These are phyloP conservation scores for Huntiella decipiens DNA, from an alignment of 2,329 filamentous ascomycete genomes.

Conservation along the genomic window DNA sequence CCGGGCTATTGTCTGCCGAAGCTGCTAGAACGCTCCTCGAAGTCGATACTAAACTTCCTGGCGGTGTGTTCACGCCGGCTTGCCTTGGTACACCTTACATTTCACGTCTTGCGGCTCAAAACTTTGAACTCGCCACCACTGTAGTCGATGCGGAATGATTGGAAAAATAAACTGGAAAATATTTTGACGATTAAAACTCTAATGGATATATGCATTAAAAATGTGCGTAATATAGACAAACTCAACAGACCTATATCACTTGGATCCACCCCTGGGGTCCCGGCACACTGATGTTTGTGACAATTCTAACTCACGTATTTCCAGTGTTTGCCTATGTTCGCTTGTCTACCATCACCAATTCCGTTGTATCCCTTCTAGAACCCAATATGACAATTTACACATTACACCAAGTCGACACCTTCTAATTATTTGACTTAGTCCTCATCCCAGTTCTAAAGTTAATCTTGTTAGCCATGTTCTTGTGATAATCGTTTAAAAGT, in stretches of 20 bases:
- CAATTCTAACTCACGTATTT: slow-evolving; percentile 7
- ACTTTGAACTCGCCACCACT: slow-evolving; percentile 42
- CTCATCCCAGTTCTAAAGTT: slow-evolving; percentile 40
- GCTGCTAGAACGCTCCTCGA: slow-evolving; percentile 47
- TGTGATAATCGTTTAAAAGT: neutral
- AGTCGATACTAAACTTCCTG: slow-evolving; percentile 39
- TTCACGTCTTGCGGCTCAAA: slow-evolving; percentile 39
- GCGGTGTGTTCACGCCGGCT: slow-evolving; percentile 54
- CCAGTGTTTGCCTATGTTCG: slow-evolving; percentile 1
- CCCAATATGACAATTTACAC: slow-evolving; percentile 11
- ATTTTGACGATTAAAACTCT: slow-evolving; percentile 7
- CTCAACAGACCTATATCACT: slow-evolving; percentile 4
- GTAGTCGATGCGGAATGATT: slow-evolving; percentile 18
- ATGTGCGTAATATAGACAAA: slow-evolving; percentile 6
- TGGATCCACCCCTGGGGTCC: neutral
- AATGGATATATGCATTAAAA: slow-evolving; percentile 11
- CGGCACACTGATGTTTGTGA: slow-evolving; percentile 8
- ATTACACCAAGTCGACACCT: slow-evolving; percentile 12
- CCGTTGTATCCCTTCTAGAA: neutral
- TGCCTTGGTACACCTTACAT: slow-evolving; percentile 49
- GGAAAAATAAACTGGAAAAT: neutral
- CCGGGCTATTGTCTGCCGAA: slow-evolving; percentile 42
- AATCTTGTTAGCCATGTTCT: slow-evolving; percentile 15
- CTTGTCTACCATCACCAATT: neutral
- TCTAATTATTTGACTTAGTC: slow-evolving; percentile 23